Percentiles rank a stretch among this genome's conserved stretches.
Evolutionary conservation across 192 early-diverging fungal species (phyloP).

Genomic region (Coemansia brasiliensis): DNA sequence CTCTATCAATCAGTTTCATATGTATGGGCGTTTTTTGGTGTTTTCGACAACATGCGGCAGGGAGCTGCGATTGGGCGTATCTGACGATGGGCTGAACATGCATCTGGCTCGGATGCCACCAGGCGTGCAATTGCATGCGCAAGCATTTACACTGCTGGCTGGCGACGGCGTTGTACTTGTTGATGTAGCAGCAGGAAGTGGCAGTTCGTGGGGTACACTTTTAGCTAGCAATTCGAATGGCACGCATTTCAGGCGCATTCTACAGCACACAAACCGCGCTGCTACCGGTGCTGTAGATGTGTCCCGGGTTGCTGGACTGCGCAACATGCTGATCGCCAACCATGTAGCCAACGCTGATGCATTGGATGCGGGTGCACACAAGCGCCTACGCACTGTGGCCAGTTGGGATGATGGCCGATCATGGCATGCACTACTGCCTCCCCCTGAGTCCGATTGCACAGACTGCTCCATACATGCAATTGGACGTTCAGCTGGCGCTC

Average conservation of each 20-base stretch:
- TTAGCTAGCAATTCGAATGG: constrained; percentile 91
- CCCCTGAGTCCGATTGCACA: constrained; percentile 35
- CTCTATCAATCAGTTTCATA: constrained; percentile 28
- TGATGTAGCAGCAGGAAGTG: constrained; percentile 61
- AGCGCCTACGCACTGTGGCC: constrained; percentile 73
- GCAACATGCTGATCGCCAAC: constrained; percentile 88
- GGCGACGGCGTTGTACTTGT: constrained; percentile 76
- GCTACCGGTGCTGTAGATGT: constrained; percentile 77
- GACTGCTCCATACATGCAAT: constrained; percentile 73
- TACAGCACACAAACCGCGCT: constrained; percentile 83
- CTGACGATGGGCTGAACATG: constrained; percentile 73
- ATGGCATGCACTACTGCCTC: constrained; percentile 66
- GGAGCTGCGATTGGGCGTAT: constrained; percentile 67
- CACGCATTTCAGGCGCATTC: constrained; percentile 70
- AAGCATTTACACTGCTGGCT: constrained; percentile 85
- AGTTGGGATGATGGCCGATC: constrained; percentile 85
- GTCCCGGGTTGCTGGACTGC: constrained; percentile 85
- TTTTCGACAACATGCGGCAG: constrained; percentile 20
- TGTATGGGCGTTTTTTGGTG: constrained; percentile 48
- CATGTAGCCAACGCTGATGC: constrained; percentile 72
- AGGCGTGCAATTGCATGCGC: constrained; percentile 65
- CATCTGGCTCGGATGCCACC: constrained; percentile 83
- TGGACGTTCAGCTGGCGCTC: constrained; percentile 45
- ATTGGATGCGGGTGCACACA: constrained; percentile 58
- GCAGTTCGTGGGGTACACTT: constrained; percentile 55